Conservation (phyloP, 2,329 filamentous ascomycete species). For the Byssoonygena ceratinophila region DNA sequence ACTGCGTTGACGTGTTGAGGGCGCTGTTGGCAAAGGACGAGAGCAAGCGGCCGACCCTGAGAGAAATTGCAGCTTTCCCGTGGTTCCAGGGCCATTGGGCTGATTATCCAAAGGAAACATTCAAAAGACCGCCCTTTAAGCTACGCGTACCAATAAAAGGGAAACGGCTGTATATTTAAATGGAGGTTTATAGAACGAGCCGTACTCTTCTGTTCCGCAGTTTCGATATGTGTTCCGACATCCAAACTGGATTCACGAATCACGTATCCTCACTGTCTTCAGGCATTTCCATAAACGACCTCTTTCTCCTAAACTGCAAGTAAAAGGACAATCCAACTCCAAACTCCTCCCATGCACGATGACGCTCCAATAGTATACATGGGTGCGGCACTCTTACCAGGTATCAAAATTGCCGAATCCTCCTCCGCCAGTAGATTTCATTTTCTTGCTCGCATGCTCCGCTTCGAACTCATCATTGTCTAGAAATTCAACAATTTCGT, state of each 20-base stretch:
- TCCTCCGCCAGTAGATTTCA: conserved; percentile 46
- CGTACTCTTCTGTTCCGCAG: no score
- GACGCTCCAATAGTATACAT: not conserved
- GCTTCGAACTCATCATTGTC: conserved; percentile 53
- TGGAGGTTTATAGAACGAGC: no score
- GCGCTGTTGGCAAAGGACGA: conserved; percentile 21
- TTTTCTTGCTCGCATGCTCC: conserved; percentile 70
- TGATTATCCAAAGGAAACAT: conserved; percentile 8
- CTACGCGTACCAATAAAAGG: not conserved
- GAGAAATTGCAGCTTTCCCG: conserved; percentile 20
- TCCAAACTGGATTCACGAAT: no score
- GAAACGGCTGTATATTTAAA: no score
- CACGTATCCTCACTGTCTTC: no score
- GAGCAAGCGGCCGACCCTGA: conserved; percentile 20
- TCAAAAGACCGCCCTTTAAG: conserved; percentile 6
- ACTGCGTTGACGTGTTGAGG: conserved; percentile 25
- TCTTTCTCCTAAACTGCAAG: no score
- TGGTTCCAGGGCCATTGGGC: conserved; percentile 23
- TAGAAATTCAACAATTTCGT: conserved; percentile 51
- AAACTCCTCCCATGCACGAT: conserved; percentile 4
- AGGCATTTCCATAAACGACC: no score
- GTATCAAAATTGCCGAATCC: conserved; percentile 93
- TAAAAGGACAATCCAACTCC: not conserved
- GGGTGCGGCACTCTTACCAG: conserved; percentile 49
- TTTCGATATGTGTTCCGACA: no score